Percentiles rank a stretch among this genome's conserved stretches.
Conservation (phyloP, 768 basidiomycete species). For the Suillus lakei region DNA sequence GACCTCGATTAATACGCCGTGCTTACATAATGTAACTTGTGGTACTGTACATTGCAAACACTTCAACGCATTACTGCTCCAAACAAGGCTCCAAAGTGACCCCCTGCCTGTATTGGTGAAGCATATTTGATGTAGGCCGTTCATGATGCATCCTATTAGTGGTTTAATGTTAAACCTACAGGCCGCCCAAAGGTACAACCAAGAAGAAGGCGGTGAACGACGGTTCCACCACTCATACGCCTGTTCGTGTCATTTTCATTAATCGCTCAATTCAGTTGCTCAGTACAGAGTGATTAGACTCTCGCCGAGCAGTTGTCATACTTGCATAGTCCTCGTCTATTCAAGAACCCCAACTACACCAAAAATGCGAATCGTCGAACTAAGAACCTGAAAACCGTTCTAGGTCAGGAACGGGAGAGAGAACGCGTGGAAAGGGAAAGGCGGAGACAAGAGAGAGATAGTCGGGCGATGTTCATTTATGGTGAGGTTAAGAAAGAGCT, state of each 20-base stretch:
- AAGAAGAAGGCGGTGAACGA: conserved; percentile 20
- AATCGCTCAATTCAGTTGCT: neutral
- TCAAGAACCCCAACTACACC: conserved; percentile 74
- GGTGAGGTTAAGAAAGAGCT: conserved; percentile 34
- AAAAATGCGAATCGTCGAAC: conserved; percentile 75
- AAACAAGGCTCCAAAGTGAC: neutral
- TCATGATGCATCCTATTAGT: neutral
- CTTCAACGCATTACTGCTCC: neutral
- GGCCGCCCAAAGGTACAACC: conserved; percentile 35
- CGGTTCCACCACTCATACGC: conserved; percentile 20
- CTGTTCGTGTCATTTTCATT: conserved; percentile 19
- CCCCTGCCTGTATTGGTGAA: neutral
- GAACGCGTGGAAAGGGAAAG: conserved; percentile 71
- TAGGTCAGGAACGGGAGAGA: conserved; percentile 79
- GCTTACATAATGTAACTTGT: too few species aligned
- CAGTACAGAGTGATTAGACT: conserved; percentile 47
- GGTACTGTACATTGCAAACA: too few species aligned
- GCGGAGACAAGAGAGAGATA: conserved; percentile 50
- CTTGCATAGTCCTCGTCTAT: conserved; percentile 69
- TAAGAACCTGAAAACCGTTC: conserved; percentile 80
- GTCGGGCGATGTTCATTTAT: conserved; percentile 59
- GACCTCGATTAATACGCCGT: too few species aligned
- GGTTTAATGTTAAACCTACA: conserved; percentile 11
- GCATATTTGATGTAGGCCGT: neutral
- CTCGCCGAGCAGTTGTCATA: conserved; percentile 79